phyloP scores from a whole-genome alignment of 331 rosid genomes.

The Acacia concinna region DNA sequence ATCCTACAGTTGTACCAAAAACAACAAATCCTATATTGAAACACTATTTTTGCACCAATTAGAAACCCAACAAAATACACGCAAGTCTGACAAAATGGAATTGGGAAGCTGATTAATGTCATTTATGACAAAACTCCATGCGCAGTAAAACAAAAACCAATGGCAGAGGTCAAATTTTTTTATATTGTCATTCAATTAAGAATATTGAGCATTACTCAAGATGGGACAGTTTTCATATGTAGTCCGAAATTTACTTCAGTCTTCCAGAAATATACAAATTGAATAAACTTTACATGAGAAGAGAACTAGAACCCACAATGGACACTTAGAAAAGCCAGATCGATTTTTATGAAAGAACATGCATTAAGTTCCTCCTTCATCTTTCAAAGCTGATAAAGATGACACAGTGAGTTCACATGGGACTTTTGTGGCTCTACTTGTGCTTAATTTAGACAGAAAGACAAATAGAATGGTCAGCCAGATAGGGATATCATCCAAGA shows the following conservation, averaged over 20 bases:
- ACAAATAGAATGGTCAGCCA: slow-evolving; percentile 7
- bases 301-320: background rate
- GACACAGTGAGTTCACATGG: background rate
- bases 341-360: background rate
- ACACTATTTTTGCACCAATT: background rate
- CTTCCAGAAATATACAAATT: background rate
- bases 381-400: background rate
- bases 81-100: slow-evolving; percentile 22
- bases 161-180: background rate
- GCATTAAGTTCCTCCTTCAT: background rate
- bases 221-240: background rate
- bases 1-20: background rate
- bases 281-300: slow-evolving; percentile 12
- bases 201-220: background rate
- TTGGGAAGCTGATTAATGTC: slow-evolving; percentile 7
- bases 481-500: background rate
- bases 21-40: background rate
- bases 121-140: background rate
- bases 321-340: background rate
- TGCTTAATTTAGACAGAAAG: slow-evolving; percentile 19
- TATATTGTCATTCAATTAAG: background rate
- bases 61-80: background rate
- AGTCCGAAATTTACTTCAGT: background rate
- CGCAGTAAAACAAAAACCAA: slow-evolving; percentile 2
- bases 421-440: background rate